A percentile compares a stretch with the other conserved stretches of the same genome.
phyloP scores from a whole-genome alignment of 345 rosid species.

The Aegle marmelos region DNA sequence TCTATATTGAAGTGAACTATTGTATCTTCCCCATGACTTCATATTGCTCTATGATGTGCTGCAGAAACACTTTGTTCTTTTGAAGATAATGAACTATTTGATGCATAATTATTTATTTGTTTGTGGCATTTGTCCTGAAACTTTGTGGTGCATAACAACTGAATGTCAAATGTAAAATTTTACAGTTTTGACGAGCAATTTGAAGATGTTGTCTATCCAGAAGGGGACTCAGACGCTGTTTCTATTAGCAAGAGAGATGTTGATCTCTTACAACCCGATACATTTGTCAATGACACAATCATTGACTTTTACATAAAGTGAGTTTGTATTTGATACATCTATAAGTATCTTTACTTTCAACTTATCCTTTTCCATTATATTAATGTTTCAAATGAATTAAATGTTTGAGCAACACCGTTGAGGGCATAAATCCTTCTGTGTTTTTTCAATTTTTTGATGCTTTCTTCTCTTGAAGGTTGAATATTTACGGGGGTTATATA shows the following conservation, averaged over 20 bases:
- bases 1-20: not conserved
- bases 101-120: not conserved
- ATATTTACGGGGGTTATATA: not conserved
- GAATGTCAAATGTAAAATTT: slow-evolving; percentile 25
- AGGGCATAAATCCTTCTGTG: not conserved
- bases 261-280: slow-evolving; percentile 73
- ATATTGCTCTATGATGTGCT: not conserved
- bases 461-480: slow-evolving; percentile 4
- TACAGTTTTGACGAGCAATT: slow-evolving; percentile 65
- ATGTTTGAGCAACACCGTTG: not conserved
- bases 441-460: not conserved
- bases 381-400: not conserved
- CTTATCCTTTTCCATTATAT: slow-evolving; percentile 2
- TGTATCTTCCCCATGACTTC: not conserved
- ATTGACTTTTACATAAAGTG: slow-evolving; percentile 92
- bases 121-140: not conserved
- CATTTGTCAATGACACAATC: slow-evolving; percentile 87
- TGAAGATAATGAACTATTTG: not conserved
- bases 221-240: slow-evolving; percentile 91
- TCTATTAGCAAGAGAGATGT: slow-evolving; percentile 75
- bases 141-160: slow-evolving; percentile 7
- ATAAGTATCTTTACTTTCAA: slow-evolving; percentile 1
- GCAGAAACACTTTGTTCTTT: not conserved
- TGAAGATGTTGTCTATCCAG: slow-evolving; percentile 76
- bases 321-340: slow-evolving; percentile 12